Conservation (phyloP, 345 rosid genomes). For the Citrus mangshanensis region DNA sequence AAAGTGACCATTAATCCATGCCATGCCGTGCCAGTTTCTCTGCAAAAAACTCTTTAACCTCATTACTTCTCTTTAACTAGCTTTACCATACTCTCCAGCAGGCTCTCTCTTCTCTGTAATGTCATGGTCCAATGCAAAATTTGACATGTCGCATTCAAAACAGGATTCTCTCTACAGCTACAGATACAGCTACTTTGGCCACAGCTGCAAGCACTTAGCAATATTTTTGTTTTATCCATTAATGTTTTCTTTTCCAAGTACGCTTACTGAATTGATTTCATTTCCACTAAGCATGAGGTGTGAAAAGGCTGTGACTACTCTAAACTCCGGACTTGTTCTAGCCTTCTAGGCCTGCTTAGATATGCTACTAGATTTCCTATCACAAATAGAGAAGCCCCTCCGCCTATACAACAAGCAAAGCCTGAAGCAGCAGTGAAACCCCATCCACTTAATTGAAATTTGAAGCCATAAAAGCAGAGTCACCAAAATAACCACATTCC, state of each 20-base stretch:
- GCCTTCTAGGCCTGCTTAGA: slow-evolving; percentile 9
- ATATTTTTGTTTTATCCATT: neutral
- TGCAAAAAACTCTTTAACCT: slow-evolving; percentile 17
- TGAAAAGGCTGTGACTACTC: slow-evolving; percentile 14
- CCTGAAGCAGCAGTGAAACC: slow-evolving; percentile 1
- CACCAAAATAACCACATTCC: slow-evolving; percentile 30
- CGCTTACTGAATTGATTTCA: neutral
- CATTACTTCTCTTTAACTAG: slow-evolving; percentile 15
- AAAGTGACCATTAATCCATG: slow-evolving; percentile 23
- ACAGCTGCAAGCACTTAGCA: neutral
- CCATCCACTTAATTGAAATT: slow-evolving; percentile 1
- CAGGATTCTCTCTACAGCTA: slow-evolving; percentile 15
- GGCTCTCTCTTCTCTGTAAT: slow-evolving; percentile 20
- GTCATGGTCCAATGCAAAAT: slow-evolving; percentile 19
- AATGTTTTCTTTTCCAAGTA: neutral
- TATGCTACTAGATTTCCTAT: slow-evolving; percentile 17
- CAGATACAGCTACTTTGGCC: neutral
- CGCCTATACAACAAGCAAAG: slow-evolving; percentile 4
- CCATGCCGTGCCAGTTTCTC: slow-evolving; percentile 20
- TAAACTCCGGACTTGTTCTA: slow-evolving; percentile 8
- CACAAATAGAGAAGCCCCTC: slow-evolving; percentile 14
- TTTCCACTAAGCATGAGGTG: slow-evolving; percentile 1
- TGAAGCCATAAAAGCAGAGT: slow-evolving; percentile 17
- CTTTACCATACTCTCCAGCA: slow-evolving; percentile 9
- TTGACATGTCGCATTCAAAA: slow-evolving; percentile 30